Conservation (phyloP, 306 rosid species). For the Quercus variabilis region DNA sequence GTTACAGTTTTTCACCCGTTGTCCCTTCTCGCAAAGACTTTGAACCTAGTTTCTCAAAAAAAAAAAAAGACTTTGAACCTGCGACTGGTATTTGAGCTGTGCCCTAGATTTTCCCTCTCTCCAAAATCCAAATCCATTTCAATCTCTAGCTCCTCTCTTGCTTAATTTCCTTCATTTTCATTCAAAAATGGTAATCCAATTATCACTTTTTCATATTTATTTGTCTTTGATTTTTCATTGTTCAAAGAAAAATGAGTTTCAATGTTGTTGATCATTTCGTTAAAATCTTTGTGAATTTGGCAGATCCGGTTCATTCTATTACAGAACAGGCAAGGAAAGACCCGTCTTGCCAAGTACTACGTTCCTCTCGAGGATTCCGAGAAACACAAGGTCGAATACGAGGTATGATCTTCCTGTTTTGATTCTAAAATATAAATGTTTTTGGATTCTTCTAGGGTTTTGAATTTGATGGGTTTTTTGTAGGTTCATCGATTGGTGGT, state of each 20-base stretch:
- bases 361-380: slow-evolving; percentile 98
- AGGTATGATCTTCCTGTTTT: slow-evolving; percentile 39
- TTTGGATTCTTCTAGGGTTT: background rate
- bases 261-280: background rate
- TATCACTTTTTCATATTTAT: background rate
- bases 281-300: slow-evolving; percentile 1
- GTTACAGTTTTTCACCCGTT: background rate
- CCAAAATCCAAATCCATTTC: background rate
- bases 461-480: slow-evolving; percentile 7
- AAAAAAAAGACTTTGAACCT: background rate
- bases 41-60: no score
- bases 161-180: background rate
- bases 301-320: slow-evolving; percentile 97
- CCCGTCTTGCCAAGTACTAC: slow-evolving; percentile 88
- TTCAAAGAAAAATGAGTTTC: background rate
- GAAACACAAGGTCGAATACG: slow-evolving; percentile 98
- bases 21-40: background rate
- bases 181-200: slow-evolving; percentile 8
- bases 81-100: background rate
- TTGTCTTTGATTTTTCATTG: background rate
- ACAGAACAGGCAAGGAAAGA: slow-evolving; percentile 93
- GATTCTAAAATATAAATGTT: background rate
- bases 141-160: background rate
- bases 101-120: background rate
- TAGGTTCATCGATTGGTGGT: slow-evolving; percentile 99